Base-by-base conservation (phyloP, 495 filamentous ascomycete genomes). In the Trichoderma orchidacearum region DNA sequence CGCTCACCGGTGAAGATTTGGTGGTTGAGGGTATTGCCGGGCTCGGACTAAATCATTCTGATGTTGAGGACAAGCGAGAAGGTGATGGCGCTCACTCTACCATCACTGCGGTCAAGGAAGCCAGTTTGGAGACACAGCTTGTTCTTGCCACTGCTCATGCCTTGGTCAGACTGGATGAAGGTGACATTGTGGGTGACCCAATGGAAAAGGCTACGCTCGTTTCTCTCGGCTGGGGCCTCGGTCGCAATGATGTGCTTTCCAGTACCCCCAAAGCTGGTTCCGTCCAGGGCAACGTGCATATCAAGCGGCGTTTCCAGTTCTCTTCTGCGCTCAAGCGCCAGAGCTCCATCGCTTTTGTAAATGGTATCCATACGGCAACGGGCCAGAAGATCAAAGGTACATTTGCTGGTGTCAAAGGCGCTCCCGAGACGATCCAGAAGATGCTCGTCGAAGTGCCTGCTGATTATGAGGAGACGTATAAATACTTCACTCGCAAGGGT, bases 11-110 rank as follows among this genome's bases (percentile, higher is more conserved):
- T 28, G 93, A 99, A 63, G 94, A 99, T 70, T 75, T 99, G 38
- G 90, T 97, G 5, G 93, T 99, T 29, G 94, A 99, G 64, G 93
- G 93, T 58, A 90, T 99, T 69, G 94, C 92, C 41, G 93, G 94
- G 25, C 80, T 97, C 51, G 81, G 78, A 9, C 73, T 95, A 35
- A 85, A 82, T 11, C 77, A 86, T 36, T 81, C 81, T n/a, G 75
- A 82, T 62, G 80, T 82, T 28, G 76, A 76, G 28, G 71, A 67
- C 18, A 87, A 91, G 64, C 74, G 81, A 28, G 84, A 90, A 68
- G 87, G 88, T 29, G 84, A 90, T 68, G 87, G 89, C 29, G 87
- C 88, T 53, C 86, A 93, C 65, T 85, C 78, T 59, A 79, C 85
- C 56, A 72, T 95, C 59, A 83, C 75, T 21, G 72, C 84, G 60